Evolutionary conservation across 768 basidiomycete genomes (phyloP), one percentile per base, ranked within the genome.

Genomic region (Termitomyces sp.): DNA sequence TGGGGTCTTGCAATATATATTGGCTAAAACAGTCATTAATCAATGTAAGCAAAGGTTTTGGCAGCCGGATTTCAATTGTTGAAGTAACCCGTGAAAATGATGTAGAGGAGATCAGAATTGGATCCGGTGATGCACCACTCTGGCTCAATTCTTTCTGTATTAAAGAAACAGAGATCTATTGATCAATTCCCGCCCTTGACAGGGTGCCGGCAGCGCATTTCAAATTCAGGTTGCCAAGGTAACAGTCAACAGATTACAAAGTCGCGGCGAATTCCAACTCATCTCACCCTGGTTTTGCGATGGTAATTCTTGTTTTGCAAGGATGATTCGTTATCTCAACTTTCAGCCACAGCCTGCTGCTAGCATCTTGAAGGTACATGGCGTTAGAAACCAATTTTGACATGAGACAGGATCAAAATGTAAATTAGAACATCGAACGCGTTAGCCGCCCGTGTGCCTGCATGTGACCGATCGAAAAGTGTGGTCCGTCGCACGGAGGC

Each of bases 381-480:
- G 40, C n/a, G 40, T 42, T 8, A 42, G 1, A 26, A 22, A 20
- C 7, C 22, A 45, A 20, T 44, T 44, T 4, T 44, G 20, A 33
- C n/a, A 47, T 24, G 38, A 9, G 32, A 57, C 20, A 48, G 46
- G 55, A 50, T 50, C 48, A 33, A 46, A 53, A 42, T 40, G 14
- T 8, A 36, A 56, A 48, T 30, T 30, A 40, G 18, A 33, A 24
- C 49, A 50, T 35, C n/a, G 20, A 28, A 44, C 44, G 57, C 47
- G 58, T 46, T 58, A 47, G 32, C 24, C 13, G 49, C 35, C 35
- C 28, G 43, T 36, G 56, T 44, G 22, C 50, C 56, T 57, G 40
- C 56, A 57, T 57, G 56, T 57, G 56, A 57, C 50, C 6, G 24
- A 8, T 32, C 20, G 46, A 44, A 54, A 54, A 46, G 33, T 28